A percentile compares a stretch with the other conserved stretches of the same genome.
phyloP scores from a whole-genome alignment of 495 filamentous ascomycete genomes.

The Daldinia loculata region DNA sequence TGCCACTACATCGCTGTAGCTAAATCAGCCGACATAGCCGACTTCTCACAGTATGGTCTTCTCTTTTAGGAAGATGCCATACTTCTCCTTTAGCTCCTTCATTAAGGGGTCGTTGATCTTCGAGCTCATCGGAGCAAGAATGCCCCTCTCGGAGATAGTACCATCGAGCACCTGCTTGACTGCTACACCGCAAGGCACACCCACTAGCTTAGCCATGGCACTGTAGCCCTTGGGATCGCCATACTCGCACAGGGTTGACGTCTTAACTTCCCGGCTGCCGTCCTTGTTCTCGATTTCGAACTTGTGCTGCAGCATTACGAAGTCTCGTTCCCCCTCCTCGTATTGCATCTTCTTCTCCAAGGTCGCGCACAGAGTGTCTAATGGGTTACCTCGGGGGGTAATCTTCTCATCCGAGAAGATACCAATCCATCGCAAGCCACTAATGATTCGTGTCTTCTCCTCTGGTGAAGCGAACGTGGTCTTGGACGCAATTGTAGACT shows the following conservation, averaged over 20 bases:
- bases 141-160: conserved; percentile 76
- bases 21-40: not conserved
- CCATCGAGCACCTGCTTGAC: conserved; percentile 87
- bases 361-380: conserved; percentile 89
- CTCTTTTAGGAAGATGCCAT: conserved; percentile 62
- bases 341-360: conserved; percentile 94
- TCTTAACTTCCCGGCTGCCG: conserved; percentile 72
- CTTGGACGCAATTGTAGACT: conserved; percentile 77
- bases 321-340: conserved; percentile 74
- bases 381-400: conserved; percentile 77
- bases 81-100: conserved; percentile 73
- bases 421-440: conserved; percentile 85
- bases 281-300: conserved; percentile 89
- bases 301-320: conserved; percentile 87
- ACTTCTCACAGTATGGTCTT: conserved; percentile 45
- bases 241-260: conserved; percentile 85
- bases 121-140: conserved; percentile 81
- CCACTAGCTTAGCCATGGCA: conserved; percentile 89
- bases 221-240: conserved; percentile 83
- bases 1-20: not conserved
- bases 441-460: conserved; percentile 79
- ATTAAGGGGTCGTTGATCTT: conserved; percentile 77
- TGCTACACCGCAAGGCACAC: conserved; percentile 63
- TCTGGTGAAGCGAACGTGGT: conserved; percentile 72
- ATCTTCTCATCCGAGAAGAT: conserved; percentile 80